Base-by-base conservation (phyloP, 257 asterid genomes). In the Penstemon eatonii region DNA sequence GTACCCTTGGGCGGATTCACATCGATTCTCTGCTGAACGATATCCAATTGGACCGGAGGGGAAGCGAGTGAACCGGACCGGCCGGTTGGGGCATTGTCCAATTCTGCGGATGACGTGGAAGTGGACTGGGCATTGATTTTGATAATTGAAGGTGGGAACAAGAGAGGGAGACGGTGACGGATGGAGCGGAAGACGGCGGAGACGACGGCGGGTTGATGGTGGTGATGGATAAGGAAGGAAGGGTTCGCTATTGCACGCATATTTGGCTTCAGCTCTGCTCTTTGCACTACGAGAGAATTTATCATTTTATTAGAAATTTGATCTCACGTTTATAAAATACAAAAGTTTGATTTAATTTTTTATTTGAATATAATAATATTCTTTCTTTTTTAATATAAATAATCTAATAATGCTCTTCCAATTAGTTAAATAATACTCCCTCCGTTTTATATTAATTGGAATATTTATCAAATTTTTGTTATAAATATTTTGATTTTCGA, bases 1-100 rank as follows among this genome's bases (percentile, higher is more conserved):
- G 99, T 93, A 12, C 99, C 99, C 79, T 88, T 93, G 8, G 99
- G 97, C 4, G 99, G 99, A 78, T 93, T 93, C 12, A 90, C 96
- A 41, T 93, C 99, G 60, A 93, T 90, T 87, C 76, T 89, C 80
- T 80, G 85, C 13, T 4, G 68, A 25, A 60, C 6, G 44, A 36
- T 63, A 38, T 82, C 87, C 8, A 76, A 46, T 42, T 79, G 76
- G 33, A 71, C 37, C 36, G 93, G 90, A 55, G 96, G 87, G 42
- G 88, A 75, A 74, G 94, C 76, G 5, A 79, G 68, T 45, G 95
- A 83, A 60, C 89, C 81, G 63, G 95, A 73, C 68, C 96, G 85
- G 50, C 81, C 91, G 37, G 83, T 71, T 56, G 83, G 77, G 41
- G 76, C 83, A 76, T 84, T 85, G 63, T 79, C 84, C 66, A 63